Evolutionary conservation across 768 basidiomycete species (phyloP).

Genomic region (Lactarius tabidus): DNA sequence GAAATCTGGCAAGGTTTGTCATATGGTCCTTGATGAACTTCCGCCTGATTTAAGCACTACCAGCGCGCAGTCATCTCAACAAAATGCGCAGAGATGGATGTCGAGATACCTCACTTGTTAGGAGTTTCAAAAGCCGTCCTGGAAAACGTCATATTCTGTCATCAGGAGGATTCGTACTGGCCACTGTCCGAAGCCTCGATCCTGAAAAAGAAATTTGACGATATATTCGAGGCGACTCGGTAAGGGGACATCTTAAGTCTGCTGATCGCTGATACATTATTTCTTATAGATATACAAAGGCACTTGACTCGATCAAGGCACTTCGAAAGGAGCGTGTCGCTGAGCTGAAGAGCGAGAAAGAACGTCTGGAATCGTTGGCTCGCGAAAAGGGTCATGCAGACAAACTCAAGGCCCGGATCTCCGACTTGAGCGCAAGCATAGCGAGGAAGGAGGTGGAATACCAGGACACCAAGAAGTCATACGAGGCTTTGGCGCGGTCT

Average conservation of each 20-base stretch:
- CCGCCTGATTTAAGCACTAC: background rate
- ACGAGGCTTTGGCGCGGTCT: slow-evolving; percentile 60
- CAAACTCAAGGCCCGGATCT: slow-evolving; percentile 65
- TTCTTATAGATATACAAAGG: slow-evolving; percentile 82
- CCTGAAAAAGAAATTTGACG: slow-evolving; percentile 98
- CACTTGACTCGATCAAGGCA: slow-evolving; percentile 84
- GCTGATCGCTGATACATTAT: background rate
- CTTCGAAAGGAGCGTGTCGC: slow-evolving; percentile 87
- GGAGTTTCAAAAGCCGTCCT: slow-evolving; percentile 98
- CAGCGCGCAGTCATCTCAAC: slow-evolving; percentile 91
- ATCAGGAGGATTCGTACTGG: slow-evolving; percentile 99
- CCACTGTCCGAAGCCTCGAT: slow-evolving; percentile 86
- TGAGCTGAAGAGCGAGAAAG: slow-evolving; percentile 92
- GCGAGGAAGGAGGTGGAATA: slow-evolving; percentile 68
- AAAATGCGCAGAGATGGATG: slow-evolving; percentile 95
- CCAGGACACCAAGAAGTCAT: slow-evolving; percentile 62
- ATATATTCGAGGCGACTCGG: slow-evolving; percentile 99
- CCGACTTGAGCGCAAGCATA: slow-evolving; percentile 57
- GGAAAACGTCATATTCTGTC: slow-evolving; percentile 99
- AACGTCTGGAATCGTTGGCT: slow-evolving; percentile 70
- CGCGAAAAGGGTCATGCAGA: slow-evolving; percentile 84
- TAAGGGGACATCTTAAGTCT: slow-evolving; percentile 31
- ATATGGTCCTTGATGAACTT: background rate
- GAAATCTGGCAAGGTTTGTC: slow-evolving; percentile 71
- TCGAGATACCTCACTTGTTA: slow-evolving; percentile 86